These are phyloP conservation scores for Amaranthus cruentus DNA, from an alignment of 148 eudicot species.

Conservation along the genomic window DNA sequence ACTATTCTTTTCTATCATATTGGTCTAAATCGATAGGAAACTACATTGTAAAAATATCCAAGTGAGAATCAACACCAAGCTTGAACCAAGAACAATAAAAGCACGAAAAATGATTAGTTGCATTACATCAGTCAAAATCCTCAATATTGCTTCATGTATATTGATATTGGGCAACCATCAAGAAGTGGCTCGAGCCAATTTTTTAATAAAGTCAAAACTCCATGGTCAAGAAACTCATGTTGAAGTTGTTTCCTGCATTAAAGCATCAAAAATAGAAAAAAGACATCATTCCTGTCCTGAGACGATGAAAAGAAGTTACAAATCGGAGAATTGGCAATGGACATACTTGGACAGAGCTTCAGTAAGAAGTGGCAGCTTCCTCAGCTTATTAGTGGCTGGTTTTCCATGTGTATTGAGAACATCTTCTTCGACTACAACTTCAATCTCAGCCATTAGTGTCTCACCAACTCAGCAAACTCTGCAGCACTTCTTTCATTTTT, in stretches of 20 bases:
- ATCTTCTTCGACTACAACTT: conserved; percentile 75
- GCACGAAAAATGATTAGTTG: conserved; percentile 2
- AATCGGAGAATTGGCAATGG: conserved; percentile 4
- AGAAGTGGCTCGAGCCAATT: conserved; percentile 99
- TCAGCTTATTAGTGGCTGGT: conserved; percentile 94
- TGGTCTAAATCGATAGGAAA: conserved; percentile 94
- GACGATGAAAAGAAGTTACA: neutral
- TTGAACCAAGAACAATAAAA: conserved; percentile 3
- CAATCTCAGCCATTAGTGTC: conserved; percentile 89
- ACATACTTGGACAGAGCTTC: conserved; percentile 87
- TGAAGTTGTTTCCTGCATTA: conserved; percentile 88
- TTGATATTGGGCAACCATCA: conserved; percentile 96
- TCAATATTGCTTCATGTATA: conserved; percentile 79
- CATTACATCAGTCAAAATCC: conserved; percentile 83
- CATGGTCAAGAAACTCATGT: conserved; percentile 90
- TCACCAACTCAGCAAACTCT: conserved; percentile 59
- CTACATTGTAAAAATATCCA: conserved; percentile 36
- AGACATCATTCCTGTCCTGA: neutral
- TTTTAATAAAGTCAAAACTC: conserved; percentile 67
- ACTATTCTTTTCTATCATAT: conserved; percentile 75
- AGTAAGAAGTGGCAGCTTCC: conserved; percentile 78
- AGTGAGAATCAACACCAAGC: conserved; percentile 8
- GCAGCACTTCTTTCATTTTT: conserved; percentile 73
- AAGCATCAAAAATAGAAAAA: conserved; percentile 2
- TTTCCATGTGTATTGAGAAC: conserved; percentile 58